phyloP scores from a whole-genome alignment of 2,329 filamentous ascomycete genomes.

The Aureobasidium sp. region DNA sequence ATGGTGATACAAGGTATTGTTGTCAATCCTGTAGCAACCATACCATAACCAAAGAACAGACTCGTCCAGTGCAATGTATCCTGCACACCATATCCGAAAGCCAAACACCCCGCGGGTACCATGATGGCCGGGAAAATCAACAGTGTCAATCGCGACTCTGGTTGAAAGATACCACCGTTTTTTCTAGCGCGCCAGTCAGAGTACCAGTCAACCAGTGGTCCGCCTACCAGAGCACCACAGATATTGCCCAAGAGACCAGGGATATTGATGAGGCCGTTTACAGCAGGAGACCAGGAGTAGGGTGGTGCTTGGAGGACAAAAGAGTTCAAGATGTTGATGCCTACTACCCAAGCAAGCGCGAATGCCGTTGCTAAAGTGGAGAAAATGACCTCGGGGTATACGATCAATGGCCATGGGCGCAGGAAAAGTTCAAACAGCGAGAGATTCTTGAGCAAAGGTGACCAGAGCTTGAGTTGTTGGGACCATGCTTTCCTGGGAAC shows the following conservation, averaged over 20 bases:
- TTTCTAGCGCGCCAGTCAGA: constrained; percentile 36
- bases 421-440: constrained; percentile 32
- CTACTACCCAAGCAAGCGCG: constrained; percentile 32
- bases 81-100: constrained; percentile 41
- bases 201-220: constrained; percentile 38
- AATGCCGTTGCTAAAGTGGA: constrained; percentile 34
- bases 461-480: constrained; percentile 32
- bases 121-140: constrained; percentile 36
- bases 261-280: constrained; percentile 37
- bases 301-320: constrained; percentile 36
- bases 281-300: constrained; percentile 30
- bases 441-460: constrained; percentile 25
- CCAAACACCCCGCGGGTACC: constrained; percentile 37
- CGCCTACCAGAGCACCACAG: constrained; percentile 37
- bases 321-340: constrained; percentile 34
- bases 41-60: constrained; percentile 42
- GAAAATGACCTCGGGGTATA: constrained; percentile 33
- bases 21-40: constrained; percentile 40
- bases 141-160: constrained; percentile 39
- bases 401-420: constrained; percentile 32
- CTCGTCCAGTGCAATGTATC: constrained; percentile 37
- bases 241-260: constrained; percentile 39
- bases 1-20: constrained; percentile 38
- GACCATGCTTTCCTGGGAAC: constrained; percentile 29
- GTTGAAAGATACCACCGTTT: constrained; percentile 40